Evolutionary conservation across 2,329 filamentous ascomycete species (phyloP).

Genomic region (Neocatenulostroma microsporum): DNA sequence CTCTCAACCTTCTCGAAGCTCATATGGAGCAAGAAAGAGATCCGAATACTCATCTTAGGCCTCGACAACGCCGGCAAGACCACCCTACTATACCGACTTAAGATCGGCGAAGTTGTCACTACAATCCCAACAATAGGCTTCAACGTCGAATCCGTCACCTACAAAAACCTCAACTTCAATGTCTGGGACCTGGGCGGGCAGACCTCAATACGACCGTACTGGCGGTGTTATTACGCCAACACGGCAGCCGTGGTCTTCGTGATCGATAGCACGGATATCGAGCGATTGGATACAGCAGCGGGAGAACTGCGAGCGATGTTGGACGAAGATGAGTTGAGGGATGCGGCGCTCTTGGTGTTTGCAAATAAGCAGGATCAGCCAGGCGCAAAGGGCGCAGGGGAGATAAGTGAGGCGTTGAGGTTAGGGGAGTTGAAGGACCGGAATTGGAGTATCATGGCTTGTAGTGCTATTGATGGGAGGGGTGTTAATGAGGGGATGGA

Average conservation of each 20-base stretch:
- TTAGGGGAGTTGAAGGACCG: slow-evolving; percentile 86
- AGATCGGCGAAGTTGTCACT: slow-evolving; percentile 98
- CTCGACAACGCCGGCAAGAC: slow-evolving; percentile 99
- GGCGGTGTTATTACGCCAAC: slow-evolving; percentile 99
- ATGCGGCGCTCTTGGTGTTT: slow-evolving; percentile 87
- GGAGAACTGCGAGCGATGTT: slow-evolving; percentile 94
- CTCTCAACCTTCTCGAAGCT: slow-evolving; percentile 58
- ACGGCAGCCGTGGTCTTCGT: slow-evolving; percentile 98
- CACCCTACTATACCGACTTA: slow-evolving; percentile 83
- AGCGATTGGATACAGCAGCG: slow-evolving; percentile 81
- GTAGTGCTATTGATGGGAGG: slow-evolving; percentile 88
- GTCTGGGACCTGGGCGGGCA: slow-evolving; percentile 98
- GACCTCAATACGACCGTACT: slow-evolving; percentile 97
- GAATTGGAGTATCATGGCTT: slow-evolving; percentile 99
- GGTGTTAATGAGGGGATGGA: slow-evolving; percentile 98
- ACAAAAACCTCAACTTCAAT: slow-evolving; percentile 97
- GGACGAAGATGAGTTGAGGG: slow-evolving; percentile 91
- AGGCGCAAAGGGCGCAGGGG: slow-evolving; percentile 88
- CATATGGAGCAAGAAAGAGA: slow-evolving; percentile 93
- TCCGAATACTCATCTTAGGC: slow-evolving; percentile 63
- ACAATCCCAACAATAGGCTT: slow-evolving; percentile 99
- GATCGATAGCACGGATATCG: slow-evolving; percentile 95
- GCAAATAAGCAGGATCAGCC: slow-evolving; percentile 99
- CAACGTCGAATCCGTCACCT: slow-evolving; percentile 97
- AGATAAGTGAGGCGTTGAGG: slow-evolving; percentile 89